phyloP scores from a whole-genome alignment of 495 filamentous ascomycete species.

The Talaromyces liani region DNA sequence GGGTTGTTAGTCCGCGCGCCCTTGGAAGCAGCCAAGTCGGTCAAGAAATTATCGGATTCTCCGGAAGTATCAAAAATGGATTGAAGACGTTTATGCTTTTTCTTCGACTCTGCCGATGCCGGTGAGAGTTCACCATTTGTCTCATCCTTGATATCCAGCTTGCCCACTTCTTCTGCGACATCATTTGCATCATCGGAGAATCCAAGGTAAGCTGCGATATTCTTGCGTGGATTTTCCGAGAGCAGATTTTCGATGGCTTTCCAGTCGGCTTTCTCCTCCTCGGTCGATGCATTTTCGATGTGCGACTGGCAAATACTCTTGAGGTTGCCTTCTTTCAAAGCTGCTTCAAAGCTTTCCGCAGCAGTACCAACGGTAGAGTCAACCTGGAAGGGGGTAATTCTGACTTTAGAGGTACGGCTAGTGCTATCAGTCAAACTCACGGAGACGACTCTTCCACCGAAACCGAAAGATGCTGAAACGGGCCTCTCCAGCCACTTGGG shows the following conservation, averaged over 20 bases:
- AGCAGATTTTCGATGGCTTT: slow-evolving; percentile 85
- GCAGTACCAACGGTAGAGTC: slow-evolving; percentile 79
- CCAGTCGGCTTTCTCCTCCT: slow-evolving; percentile 95
- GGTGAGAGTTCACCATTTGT: slow-evolving; percentile 43
- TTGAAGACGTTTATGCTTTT: slow-evolving; percentile 59
- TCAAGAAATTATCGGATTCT: slow-evolving; percentile 74
- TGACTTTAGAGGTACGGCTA: slow-evolving; percentile 66
- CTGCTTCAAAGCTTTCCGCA: slow-evolving; percentile 79
- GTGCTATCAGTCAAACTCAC: slow-evolving; percentile 56
- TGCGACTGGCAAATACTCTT: slow-evolving; percentile 74
- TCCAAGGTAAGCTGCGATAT: slow-evolving; percentile 80
- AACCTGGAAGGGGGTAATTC: slow-evolving; percentile 79
- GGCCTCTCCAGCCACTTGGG: slow-evolving; percentile 89
- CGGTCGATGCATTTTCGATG: slow-evolving; percentile 61
- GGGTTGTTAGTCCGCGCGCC: slow-evolving; percentile 78
- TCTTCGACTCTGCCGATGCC: slow-evolving; percentile 30
- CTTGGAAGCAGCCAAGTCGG: slow-evolving; percentile 67
- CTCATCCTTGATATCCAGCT: slow-evolving; percentile 40
- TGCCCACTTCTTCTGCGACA: slow-evolving; percentile 38
- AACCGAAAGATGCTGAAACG: slow-evolving; percentile 85
- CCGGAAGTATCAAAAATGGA: slow-evolving; percentile 75
- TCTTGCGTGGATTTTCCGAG: slow-evolving; percentile 68
- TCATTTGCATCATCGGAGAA: slow-evolving; percentile 58
- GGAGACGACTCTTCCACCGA: slow-evolving; percentile 85
- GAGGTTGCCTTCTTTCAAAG: slow-evolving; percentile 70